Evolutionary conservation across 129 eudicot species (phyloP).

Genomic region (Deinandra increscens): DNA sequence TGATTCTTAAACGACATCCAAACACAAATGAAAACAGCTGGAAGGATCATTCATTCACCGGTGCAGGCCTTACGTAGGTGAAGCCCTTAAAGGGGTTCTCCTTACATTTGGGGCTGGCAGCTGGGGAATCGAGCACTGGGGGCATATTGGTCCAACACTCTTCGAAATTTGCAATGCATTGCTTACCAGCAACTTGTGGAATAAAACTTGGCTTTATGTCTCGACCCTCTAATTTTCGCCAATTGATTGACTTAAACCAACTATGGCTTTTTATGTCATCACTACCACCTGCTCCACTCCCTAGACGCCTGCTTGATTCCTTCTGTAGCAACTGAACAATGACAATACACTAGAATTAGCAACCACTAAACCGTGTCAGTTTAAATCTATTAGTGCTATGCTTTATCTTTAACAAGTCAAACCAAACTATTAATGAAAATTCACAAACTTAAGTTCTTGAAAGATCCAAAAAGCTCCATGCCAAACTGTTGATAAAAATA

Average conservation of each 20-base stretch:
- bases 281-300: conserved; percentile 49
- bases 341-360: background rate
- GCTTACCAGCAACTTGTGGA: conserved; percentile 60
- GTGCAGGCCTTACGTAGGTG: conserved; percentile 51
- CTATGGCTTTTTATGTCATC: conserved; percentile 55
- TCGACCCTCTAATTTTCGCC: conserved; percentile 62
- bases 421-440: too few relatives aligned
- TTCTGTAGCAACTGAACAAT: conserved; percentile 52
- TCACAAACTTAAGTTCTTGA: background rate
- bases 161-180: conserved; percentile 61
- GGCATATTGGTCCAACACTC: conserved; percentile 66
- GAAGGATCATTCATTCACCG: conserved; percentile 25
- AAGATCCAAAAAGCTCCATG: background rate
- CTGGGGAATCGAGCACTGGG: conserved; percentile 60
- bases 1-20: background rate
- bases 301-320: conserved; percentile 60
- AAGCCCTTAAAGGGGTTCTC: conserved; percentile 59
- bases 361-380: background rate
- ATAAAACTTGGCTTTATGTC: conserved; percentile 60
- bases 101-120: conserved; percentile 48
- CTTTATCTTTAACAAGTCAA: too few relatives aligned
- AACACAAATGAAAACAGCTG: background rate
- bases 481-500: background rate
- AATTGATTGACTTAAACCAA: conserved; percentile 61
- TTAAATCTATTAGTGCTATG: too few relatives aligned